Conservation (phyloP, 2,329 filamentous ascomycete species). For the Dothistroma pini region DNA sequence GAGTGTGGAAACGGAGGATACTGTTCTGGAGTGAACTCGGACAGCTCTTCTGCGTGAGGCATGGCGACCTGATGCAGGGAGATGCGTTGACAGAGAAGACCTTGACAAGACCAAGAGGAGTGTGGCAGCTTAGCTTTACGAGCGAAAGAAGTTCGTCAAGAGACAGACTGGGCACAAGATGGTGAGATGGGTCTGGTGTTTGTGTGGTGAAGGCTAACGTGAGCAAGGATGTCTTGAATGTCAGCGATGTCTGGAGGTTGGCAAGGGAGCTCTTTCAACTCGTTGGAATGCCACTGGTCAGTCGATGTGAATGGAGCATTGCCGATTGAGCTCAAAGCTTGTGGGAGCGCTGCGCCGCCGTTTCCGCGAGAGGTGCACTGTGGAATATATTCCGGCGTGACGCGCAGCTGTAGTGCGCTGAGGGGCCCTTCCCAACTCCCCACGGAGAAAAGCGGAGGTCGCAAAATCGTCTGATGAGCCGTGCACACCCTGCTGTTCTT, state of each 20-base stretch:
- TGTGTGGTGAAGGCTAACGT: background rate
- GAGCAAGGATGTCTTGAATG: background rate
- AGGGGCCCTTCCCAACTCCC: too few species aligned
- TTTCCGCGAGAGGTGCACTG: background rate
- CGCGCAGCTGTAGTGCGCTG: background rate
- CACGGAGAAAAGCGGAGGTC: too few species aligned
- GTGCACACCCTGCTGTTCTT: too few species aligned
- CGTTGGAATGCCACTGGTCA: background rate
- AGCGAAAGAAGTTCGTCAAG: background rate
- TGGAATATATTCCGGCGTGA: background rate
- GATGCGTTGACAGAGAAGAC: background rate
- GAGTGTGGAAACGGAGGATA: slow-evolving; percentile 42
- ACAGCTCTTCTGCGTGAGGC: slow-evolving; percentile 31
- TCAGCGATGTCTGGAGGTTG: too few species aligned
- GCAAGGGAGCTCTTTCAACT: too few species aligned
- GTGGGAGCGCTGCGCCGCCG: background rate
- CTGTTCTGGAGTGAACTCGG: slow-evolving; percentile 32
- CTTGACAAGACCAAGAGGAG: background rate
- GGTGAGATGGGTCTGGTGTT: background rate
- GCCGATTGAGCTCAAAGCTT: background rate
- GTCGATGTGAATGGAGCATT: background rate
- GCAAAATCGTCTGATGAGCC: too few species aligned
- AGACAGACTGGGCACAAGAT: background rate
- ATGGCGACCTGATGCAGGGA: slow-evolving; percentile 17
- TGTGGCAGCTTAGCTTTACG: background rate